Base-by-base conservation (phyloP, 176 grass and related monocot genomes). In the Juncus inflexus region DNA sequence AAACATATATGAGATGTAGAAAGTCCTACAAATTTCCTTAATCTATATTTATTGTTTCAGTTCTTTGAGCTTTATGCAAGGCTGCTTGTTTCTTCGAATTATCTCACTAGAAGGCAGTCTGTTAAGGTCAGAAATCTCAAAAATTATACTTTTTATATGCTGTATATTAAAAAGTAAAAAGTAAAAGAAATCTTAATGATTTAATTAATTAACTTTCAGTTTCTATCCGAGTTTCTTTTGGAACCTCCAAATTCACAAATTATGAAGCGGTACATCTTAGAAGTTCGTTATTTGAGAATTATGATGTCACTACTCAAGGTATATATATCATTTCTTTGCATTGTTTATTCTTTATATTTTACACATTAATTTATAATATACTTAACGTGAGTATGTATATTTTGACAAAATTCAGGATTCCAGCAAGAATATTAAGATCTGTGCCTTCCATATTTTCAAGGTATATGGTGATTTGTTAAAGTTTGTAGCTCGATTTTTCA, bases 351-450 rank as follows among this genome's bases (percentile, higher is more conserved):
- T 64, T 73, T 9, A 47, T 47, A 28, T 28, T 28, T 28, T 28
- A 28, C 19, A 1, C 19, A 28, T 28, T 28, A 38, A 66, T 82
- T 67, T 9, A 74, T 11, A 38, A 58, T 40, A 66, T 39, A 79
- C 64, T 42, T 13, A 10, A 53, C 5, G 45, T 39, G 38, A 40
- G 49, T 39, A 58, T 52, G 55, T 61, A 50, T 9, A 70, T 70
- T 42, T 35, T 70, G 39, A 4, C 52, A 41, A 11, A 68, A 35
- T 58, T 14, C 37, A 91, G 92, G 92, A 97, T 86, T 89, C 92
- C 67, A 97, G 87, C 79, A 97, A 97, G 88, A 97, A 97, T 83
- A 97, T 97, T 75, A 76, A 86, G 67, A 89, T 91, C 78, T 97
- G 87, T 62, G 64, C 92, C n/a, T 97, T 97, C 10, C 87, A 97